A percentile compares a stretch with the other conserved stretches of the same genome.
Evolutionary conservation across 2,329 filamentous ascomycete genomes (phyloP).

Genomic region (Monosporascus sp.): DNA sequence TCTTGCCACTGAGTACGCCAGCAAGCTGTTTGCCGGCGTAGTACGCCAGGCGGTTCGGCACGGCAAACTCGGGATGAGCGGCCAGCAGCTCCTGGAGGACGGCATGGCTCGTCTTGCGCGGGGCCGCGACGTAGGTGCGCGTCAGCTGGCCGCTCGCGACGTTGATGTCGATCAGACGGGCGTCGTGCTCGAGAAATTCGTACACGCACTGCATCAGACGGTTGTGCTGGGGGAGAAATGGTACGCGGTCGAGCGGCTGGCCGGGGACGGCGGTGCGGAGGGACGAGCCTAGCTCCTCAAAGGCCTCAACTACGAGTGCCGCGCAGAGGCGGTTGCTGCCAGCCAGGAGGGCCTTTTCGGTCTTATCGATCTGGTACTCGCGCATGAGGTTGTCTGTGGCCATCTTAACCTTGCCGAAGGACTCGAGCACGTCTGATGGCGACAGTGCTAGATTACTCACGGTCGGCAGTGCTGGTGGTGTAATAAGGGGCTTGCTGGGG

Average conservation of each 20-base stretch:
- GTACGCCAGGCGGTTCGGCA: not conserved
- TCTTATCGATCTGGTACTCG: not conserved
- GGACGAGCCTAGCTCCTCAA: conserved; percentile 4
- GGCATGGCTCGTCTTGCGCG: not conserved
- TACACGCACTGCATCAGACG: conserved; percentile 6
- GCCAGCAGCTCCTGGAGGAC: not conserved
- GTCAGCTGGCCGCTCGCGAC: conserved; percentile 8
- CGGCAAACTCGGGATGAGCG: too few species aligned
- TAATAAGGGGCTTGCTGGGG: too few species aligned
- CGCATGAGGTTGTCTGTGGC: conserved; percentile 5
- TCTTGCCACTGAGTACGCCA: conserved; percentile 20
- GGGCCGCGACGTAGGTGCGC: conserved; percentile 3
- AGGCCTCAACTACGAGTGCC: conserved; percentile 8
- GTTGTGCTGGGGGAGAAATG: conserved; percentile 1
- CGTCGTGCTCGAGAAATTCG: conserved; percentile 5
- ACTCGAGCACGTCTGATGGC: too few species aligned
- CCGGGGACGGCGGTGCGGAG: conserved; percentile 2
- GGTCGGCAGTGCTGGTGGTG: too few species aligned
- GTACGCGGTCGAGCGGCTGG: conserved; percentile 2
- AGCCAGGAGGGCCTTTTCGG: not conserved
- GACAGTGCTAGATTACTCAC: too few species aligned
- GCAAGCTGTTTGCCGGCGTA: conserved; percentile 16
- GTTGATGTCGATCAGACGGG: conserved; percentile 4
- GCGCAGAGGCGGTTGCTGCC: conserved; percentile 1
- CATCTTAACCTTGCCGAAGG: not conserved